These are phyloP conservation scores for Puccinia brachypodii DNA, from an alignment of 1,284 basidiomycete genomes.

Conservation along the genomic window DNA sequence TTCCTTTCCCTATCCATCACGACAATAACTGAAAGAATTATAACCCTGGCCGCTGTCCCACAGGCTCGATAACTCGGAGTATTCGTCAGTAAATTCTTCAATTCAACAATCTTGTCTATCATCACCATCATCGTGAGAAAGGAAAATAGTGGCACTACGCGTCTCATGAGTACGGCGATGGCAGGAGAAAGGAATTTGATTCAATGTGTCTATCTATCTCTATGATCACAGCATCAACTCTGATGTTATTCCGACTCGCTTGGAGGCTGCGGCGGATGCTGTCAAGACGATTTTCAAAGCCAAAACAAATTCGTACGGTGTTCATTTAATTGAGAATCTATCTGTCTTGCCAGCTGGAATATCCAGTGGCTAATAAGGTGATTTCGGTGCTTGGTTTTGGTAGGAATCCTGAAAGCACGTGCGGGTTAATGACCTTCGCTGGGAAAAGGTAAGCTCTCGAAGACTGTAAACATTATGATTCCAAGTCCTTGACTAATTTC, in stretches of 20 bases:
- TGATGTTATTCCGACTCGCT: constrained; percentile 57
- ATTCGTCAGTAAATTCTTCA: constrained; percentile 65
- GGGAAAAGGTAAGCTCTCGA: constrained; percentile 72
- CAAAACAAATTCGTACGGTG: constrained; percentile 68
- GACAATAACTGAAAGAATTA: neutral
- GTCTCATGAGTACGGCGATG: neutral
- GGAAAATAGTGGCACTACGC: neutral
- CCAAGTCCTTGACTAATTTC: neutral
- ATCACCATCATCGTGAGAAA: neutral
- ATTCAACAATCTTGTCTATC: neutral
- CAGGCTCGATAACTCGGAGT: constrained; percentile 88
- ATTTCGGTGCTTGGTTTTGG: neutral
- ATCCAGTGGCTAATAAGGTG: too few species aligned
- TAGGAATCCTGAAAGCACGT: constrained; percentile 93
- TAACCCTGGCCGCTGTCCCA: neutral
- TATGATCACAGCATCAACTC: neutral
- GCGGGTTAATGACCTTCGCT: constrained; percentile 97
- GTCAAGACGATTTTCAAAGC: constrained; percentile 86
- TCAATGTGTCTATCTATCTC: constrained; percentile 60
- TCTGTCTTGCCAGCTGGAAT: neutral
- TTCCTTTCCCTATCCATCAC: neutral
- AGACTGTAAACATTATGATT: constrained; percentile 21
- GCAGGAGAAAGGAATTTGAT: neutral
- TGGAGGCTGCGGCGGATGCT: constrained; percentile 88
- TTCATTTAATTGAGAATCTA: too few species aligned